Base-by-base conservation (phyloP, 352 stramenopile genomes). In the Pythium periplocum region DNA sequence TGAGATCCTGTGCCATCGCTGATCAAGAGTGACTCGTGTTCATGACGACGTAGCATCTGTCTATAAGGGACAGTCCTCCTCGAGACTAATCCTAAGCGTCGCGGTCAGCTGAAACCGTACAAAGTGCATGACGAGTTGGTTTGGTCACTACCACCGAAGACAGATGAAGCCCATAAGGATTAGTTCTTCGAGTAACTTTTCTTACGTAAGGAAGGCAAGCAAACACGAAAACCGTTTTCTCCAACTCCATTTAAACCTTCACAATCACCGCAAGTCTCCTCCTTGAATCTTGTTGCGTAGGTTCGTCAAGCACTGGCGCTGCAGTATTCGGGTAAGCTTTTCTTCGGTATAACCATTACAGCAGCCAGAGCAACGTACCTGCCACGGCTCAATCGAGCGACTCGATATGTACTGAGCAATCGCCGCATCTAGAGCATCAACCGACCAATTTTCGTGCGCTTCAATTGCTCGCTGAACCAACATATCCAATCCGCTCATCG, bases 231-330 rank as follows among this genome's bases (percentile, higher is more conserved):
- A 26, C 17, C 17, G 17, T 26, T 26, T 26, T 26, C 17, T 26
- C 17, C 17, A 26, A 26, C 17, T 26, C 17, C 17, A 26, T 26
- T 26, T 26, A 26, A 26, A 26, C 17, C 17, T 26, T 26, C 17
- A 34, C 8, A 12, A 43, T 69, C 62, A 90, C 45, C 77, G 73
- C 42, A 90, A 66, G 51, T 90, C 77, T 8, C 54, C 60, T 30
- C 56, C 75, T 37, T 55, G 57, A 49, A 90, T 71, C 42, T 81
- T 84, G 11, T 67, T 56, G 46, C 75, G 63, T 36, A 87, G 45
- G 41, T 78, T 87, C 9, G 55, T 65, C 49, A 87, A 53, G 47
- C 79, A 87, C 54, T 80, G 62, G 45, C 69, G 51, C 76, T 89
- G 46, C 54, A 57, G 49, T 42, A 12, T 12, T 42, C 1, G 12